These are phyloP conservation scores for Xerocomellus amylosporus DNA, from an alignment of 768 basidiomycete genomes.

Conservation along the genomic window DNA sequence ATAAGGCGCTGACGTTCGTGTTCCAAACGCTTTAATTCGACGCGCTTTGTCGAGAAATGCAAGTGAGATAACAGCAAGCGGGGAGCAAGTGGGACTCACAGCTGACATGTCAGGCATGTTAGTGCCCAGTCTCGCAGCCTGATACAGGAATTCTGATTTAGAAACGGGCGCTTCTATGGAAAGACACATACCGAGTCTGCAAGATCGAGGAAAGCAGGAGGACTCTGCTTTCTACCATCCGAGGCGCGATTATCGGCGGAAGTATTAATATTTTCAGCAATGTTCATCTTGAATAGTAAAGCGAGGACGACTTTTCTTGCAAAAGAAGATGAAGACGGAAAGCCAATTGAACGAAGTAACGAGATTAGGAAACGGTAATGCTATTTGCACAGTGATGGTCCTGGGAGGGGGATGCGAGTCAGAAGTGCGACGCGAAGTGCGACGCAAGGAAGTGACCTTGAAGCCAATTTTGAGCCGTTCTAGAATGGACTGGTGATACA, in stretches of 20 bases:
- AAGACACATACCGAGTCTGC: constrained; percentile 77
- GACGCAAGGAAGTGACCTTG: constrained; percentile 45
- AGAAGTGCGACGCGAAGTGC: constrained; percentile 21
- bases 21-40: constrained; percentile 80
- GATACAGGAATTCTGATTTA: constrained; percentile 7
- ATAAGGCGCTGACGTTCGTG: constrained; percentile 86
- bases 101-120: constrained; percentile 86
- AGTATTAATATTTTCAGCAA: constrained; percentile 66
- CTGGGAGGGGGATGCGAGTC: constrained; percentile 34
- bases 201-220: constrained; percentile 89
- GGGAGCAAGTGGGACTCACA: constrained; percentile 45
- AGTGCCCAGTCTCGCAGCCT: constrained; percentile 83
- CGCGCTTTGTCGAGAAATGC: constrained; percentile 49
- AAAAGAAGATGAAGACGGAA: constrained; percentile 50
- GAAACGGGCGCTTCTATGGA: constrained; percentile 7
- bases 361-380: constrained; percentile 51
- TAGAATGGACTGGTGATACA: constrained; percentile 82
- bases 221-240: constrained; percentile 79
- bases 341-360: constrained; percentile 48
- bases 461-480: constrained; percentile 75
- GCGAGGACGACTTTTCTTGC: constrained; percentile 48
- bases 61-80: constrained; percentile 2
- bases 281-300: constrained; percentile 61
- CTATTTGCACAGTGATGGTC: constrained; percentile 68
- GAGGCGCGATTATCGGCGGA: constrained; percentile 69